Conservation (phyloP, 805 yeast species). For the Wickerhamiella sorbophila region DNA sequence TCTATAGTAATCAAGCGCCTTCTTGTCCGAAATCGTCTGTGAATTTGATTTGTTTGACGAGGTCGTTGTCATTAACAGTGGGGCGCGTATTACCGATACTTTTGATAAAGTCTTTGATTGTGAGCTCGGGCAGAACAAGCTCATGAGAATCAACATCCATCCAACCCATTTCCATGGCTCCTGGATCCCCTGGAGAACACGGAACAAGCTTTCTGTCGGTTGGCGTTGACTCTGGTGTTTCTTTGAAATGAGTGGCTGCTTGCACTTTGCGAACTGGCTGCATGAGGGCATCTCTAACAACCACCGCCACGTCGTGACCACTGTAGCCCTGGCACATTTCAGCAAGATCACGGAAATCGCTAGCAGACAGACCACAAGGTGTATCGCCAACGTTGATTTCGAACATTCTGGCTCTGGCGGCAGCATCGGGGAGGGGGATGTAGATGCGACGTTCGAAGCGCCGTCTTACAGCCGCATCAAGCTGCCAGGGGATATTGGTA, state of each 20-base stretch:
- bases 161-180: slow-evolving; percentile 86
- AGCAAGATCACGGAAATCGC: slow-evolving; percentile 66
- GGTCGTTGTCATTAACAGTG: slow-evolving; percentile 78
- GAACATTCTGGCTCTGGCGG: slow-evolving; percentile 86
- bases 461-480: slow-evolving; percentile 93
- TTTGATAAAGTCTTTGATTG: slow-evolving; percentile 83
- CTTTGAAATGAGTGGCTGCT: slow-evolving; percentile 87
- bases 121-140: slow-evolving; percentile 75
- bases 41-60: slow-evolving; percentile 69
- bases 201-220: slow-evolving; percentile 48
- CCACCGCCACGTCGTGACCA: slow-evolving; percentile 94
- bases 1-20: slow-evolving; percentile 57
- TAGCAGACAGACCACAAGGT: slow-evolving; percentile 60
- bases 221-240: slow-evolving; percentile 26
- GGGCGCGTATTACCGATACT: slow-evolving; percentile 88
- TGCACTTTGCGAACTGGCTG: slow-evolving; percentile 94
- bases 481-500: slow-evolving; percentile 97
- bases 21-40: slow-evolving; percentile 96
- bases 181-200: slow-evolving; percentile 91
- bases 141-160: slow-evolving; percentile 81
- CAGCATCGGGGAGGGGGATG: slow-evolving; percentile 87
- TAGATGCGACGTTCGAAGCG: slow-evolving; percentile 92
- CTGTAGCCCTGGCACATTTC: slow-evolving; percentile 95
- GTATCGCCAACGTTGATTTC: slow-evolving; percentile 84
- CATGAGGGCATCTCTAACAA: slow-evolving; percentile 94